Conservation (phyloP, 2,329 filamentous ascomycete species). For the Dothistroma septosporum region DNA sequence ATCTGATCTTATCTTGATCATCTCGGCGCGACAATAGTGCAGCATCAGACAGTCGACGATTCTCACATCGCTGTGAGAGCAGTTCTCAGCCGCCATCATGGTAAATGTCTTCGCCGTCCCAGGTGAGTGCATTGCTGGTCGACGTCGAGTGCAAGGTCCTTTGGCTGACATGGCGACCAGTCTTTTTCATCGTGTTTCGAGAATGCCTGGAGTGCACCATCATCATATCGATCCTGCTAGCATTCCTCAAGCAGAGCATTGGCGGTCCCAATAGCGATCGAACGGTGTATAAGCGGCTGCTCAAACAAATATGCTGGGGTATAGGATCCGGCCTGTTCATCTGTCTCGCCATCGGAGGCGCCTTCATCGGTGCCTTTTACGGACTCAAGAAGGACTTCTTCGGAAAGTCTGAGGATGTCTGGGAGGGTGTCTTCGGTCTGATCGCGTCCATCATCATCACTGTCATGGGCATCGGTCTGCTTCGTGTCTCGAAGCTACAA, state of each 20-base stretch:
- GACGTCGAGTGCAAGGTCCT: neutral
- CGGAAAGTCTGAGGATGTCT: constrained; percentile 66
- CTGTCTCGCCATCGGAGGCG: constrained; percentile 61
- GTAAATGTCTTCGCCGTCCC: constrained; percentile 70
- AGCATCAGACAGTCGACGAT: neutral
- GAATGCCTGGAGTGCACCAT: constrained; percentile 80
- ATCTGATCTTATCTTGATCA: constrained; percentile 2
- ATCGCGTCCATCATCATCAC: constrained; percentile 77
- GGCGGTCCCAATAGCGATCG: constrained; percentile 57
- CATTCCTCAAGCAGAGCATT: constrained; percentile 79
- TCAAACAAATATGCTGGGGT: constrained; percentile 62
- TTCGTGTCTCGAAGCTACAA: constrained; percentile 77
- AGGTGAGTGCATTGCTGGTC: constrained; percentile 34
- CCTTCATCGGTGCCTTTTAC: constrained; percentile 71
- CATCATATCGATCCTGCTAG: constrained; percentile 79
- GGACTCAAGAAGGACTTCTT: constrained; percentile 64
- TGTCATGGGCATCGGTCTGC: constrained; percentile 71
- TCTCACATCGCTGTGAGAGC: neutral
- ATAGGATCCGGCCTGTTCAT: constrained; percentile 59
- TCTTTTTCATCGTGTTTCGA: constrained; percentile 89
- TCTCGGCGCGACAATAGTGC: neutral
- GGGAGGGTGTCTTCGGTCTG: constrained; percentile 74
- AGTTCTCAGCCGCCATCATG: constrained; percentile 45
- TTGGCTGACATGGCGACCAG: constrained; percentile 32
- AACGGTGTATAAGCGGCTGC: constrained; percentile 55